A percentile compares a stretch with the other conserved stretches of the same genome.
Evolutionary conservation across 1,284 basidiomycete genomes (phyloP).

Genomic region (Irpex sp.): DNA sequence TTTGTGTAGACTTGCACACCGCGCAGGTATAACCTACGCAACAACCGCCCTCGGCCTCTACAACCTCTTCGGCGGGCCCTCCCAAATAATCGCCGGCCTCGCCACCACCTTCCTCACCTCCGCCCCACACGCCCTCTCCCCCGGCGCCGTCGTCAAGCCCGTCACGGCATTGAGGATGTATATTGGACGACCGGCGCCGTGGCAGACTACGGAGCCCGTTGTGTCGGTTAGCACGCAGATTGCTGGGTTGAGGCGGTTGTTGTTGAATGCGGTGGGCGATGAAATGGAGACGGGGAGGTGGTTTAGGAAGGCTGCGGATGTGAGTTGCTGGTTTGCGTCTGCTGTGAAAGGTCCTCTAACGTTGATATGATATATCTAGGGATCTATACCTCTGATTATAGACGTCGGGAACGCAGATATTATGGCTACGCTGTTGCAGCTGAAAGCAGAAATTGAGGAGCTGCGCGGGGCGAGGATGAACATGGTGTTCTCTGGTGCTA

Average conservation of each 20-base stretch:
- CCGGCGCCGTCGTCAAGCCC: slow-evolving; percentile 65
- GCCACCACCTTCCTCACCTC: slow-evolving; percentile 51
- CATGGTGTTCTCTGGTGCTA: slow-evolving; percentile 70
- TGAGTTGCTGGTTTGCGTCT: slow-evolving; percentile 26
- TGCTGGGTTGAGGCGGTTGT: slow-evolving; percentile 44
- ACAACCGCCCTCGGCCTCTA: slow-evolving; percentile 42
- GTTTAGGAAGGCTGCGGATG: slow-evolving; percentile 61
- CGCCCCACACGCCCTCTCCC: slow-evolving; percentile 60
- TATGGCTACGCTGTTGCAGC: slow-evolving; percentile 70
- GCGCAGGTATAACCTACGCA: slow-evolving; percentile 48
- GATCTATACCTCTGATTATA: slow-evolving; percentile 60
- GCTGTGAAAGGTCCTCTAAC: slow-evolving; percentile 5
- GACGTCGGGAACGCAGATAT: slow-evolving; percentile 69
- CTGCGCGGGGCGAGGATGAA: slow-evolving; percentile 53
- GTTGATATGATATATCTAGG: slow-evolving; percentile 9
- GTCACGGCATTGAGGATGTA: slow-evolving; percentile 71
- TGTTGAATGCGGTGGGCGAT: slow-evolving; percentile 44
- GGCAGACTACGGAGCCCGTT: slow-evolving; percentile 30
- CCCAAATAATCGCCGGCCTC: slow-evolving; percentile 60
- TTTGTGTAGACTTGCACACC: slow-evolving; percentile 56
- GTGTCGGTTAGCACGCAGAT: slow-evolving; percentile 53
- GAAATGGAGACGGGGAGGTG: slow-evolving; percentile 37
- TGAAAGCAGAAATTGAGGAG: slow-evolving; percentile 73
- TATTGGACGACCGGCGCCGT: slow-evolving; percentile 43
- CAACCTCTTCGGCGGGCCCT: slow-evolving; percentile 44